Evolutionary conservation across 2,329 filamentous ascomycete genomes (phyloP).

Genomic region (Zymoseptoria tritici): DNA sequence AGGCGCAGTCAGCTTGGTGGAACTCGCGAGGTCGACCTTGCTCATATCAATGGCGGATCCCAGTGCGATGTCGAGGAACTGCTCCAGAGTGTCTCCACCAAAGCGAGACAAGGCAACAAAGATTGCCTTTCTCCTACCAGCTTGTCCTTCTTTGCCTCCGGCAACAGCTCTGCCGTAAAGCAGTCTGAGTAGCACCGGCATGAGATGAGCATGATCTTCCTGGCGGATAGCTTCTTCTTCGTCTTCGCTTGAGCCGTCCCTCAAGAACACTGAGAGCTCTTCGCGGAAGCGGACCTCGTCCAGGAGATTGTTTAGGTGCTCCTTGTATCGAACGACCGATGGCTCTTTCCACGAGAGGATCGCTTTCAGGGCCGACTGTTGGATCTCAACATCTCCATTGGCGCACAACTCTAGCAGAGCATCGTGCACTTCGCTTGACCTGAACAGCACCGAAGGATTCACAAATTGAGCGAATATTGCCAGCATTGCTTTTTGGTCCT

Average conservation of each 20-base stretch:
- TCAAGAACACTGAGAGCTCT: conserved; percentile 79
- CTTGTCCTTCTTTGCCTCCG: conserved; percentile 72
- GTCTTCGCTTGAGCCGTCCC: conserved; percentile 36
- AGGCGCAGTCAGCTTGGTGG: conserved; percentile 6
- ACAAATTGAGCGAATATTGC: conserved; percentile 74
- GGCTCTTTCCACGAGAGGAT: conserved; percentile 84
- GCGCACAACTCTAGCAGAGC: conserved; percentile 68
- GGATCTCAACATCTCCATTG: conserved; percentile 85
- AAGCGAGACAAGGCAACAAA: conserved; percentile 76
- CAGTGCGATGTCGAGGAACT: conserved; percentile 76
- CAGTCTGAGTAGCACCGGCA: conserved; percentile 79
- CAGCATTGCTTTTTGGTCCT: conserved; percentile 78
- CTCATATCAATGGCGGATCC: conserved; percentile 42
- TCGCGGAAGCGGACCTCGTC: conserved; percentile 91
- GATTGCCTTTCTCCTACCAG: conserved; percentile 64
- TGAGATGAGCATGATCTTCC: conserved; percentile 62
- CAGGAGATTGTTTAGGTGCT: conserved; percentile 76
- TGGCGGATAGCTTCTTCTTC: conserved; percentile 58
- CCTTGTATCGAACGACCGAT: conserved; percentile 68
- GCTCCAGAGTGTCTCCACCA: conserved; percentile 62
- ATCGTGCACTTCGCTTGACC: conserved; percentile 65
- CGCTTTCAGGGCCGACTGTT: conserved; percentile 75
- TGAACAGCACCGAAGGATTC: conserved; percentile 80
- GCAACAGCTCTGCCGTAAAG: conserved; percentile 84
- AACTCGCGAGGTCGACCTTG: background rate